Percentiles rank a stretch among this genome's conserved stretches.
phyloP scores from a whole-genome alignment of 2,329 filamentous ascomycete genomes.

The Cladosporium austrohemisphaericum region DNA sequence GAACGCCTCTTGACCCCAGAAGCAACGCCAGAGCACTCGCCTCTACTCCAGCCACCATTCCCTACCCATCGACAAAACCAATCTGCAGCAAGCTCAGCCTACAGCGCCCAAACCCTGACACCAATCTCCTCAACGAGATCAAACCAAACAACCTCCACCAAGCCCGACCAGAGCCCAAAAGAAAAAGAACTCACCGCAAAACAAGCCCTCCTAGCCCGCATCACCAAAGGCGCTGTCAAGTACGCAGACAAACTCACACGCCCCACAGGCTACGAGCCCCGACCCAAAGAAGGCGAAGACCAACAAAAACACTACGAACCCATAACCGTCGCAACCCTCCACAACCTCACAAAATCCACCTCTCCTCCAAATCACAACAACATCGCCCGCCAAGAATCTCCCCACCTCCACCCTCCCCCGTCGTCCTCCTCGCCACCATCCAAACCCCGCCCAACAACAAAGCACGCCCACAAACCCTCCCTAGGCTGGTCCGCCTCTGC shows the following conservation, averaged over 20 bases:
- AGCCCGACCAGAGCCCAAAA: neutral
- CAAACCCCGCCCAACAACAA: constrained; percentile 6
- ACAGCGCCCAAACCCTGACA: too few species aligned
- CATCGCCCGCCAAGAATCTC: neutral
- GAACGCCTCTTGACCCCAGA: constrained; percentile 19
- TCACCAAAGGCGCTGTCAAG: constrained; percentile 19
- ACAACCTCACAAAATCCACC: constrained; percentile 21
- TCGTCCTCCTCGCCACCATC: neutral
- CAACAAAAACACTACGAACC: constrained; percentile 2
- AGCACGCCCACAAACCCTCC: constrained; percentile 10
- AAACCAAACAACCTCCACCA: neutral
- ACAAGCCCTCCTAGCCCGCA: constrained; percentile 20
- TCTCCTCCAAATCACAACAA: neutral
- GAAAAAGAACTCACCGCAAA: constrained; percentile 15
- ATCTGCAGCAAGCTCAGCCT: too few species aligned
- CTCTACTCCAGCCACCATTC: constrained; percentile 1
- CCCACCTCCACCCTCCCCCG: neutral
- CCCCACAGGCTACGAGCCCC: constrained; percentile 8
- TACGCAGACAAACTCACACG: constrained; percentile 22
- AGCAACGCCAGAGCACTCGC: constrained; percentile 18
- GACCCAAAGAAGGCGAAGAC: neutral
- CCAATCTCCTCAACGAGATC: neutral
- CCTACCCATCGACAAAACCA: neutral
- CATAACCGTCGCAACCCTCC: constrained; percentile 7
- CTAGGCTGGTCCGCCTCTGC: constrained; percentile 26